Evolutionary conservation across 2,329 filamentous ascomycete species (phyloP).

Genomic region (Calonectria hongkongensis): DNA sequence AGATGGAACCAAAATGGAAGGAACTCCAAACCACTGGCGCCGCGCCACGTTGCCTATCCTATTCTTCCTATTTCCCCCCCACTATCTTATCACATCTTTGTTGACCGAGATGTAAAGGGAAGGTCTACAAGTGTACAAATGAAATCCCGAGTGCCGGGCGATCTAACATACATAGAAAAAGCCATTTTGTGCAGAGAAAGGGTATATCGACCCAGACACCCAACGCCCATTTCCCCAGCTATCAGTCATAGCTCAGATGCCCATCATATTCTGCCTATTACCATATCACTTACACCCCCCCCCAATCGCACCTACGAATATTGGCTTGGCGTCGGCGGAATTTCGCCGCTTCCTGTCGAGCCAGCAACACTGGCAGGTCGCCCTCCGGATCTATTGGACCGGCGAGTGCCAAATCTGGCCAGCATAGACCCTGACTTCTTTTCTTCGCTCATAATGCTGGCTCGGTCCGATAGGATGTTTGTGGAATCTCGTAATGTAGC

Average conservation of each 20-base stretch:
- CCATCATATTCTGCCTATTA: conserved; percentile 36
- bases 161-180: conserved; percentile 33
- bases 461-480: conserved; percentile 51
- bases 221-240: conserved; percentile 36
- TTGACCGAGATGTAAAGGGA: conserved; percentile 14
- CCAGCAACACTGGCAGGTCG: conserved; percentile 59
- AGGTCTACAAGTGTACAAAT: conserved; percentile 29
- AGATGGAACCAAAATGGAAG: not conserved
- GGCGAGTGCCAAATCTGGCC: conserved; percentile 59
- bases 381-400: conserved; percentile 51
- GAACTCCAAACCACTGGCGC: not conserved
- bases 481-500: conserved; percentile 65
- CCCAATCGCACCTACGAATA: conserved; percentile 34
- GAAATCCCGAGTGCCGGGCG: conserved; percentile 28
- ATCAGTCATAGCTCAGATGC: conserved; percentile 29
- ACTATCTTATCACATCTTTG: not conserved
- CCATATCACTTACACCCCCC: conserved; percentile 21
- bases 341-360: conserved; percentile 58
- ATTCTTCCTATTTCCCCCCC: conserved; percentile 4
- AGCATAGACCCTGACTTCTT: conserved; percentile 59
- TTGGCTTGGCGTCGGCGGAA: conserved; percentile 45
- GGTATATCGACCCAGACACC: conserved; percentile 44
- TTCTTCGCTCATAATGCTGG: conserved; percentile 59
- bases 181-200: conserved; percentile 34
- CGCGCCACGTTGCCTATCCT: conserved; percentile 17